A percentile compares a stretch with the other conserved stretches of the same genome.
Evolutionary conservation across 768 basidiomycete species (phyloP).

Genomic region (Macrolepiota dolichaula): DNA sequence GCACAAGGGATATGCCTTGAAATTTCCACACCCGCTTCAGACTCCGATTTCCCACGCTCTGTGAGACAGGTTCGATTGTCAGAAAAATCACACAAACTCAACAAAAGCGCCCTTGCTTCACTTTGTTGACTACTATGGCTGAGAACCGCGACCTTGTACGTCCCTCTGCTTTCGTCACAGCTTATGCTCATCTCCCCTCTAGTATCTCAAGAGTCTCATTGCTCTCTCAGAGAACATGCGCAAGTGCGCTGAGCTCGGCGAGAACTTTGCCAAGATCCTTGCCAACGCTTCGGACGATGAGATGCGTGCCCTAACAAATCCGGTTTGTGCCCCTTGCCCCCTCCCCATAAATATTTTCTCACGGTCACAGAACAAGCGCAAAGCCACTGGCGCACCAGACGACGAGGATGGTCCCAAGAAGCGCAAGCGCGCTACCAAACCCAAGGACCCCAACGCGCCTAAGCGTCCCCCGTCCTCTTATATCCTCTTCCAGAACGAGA

Average conservation of each 20-base stretch:
- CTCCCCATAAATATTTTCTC: background rate
- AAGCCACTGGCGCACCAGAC: constrained; percentile 34
- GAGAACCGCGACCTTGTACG: constrained; percentile 33
- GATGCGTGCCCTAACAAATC: background rate
- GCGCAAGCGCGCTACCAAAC: constrained; percentile 60
- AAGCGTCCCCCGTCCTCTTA: constrained; percentile 93
- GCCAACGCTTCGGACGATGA: constrained; percentile 18
- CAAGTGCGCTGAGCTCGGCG: constrained; percentile 56
- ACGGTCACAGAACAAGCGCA: constrained; percentile 48
- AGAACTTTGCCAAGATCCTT: constrained; percentile 53
- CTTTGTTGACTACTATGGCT: constrained; percentile 19
- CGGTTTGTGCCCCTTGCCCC: background rate
- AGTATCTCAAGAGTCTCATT: constrained; percentile 56
- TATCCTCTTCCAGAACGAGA: constrained; percentile 90
- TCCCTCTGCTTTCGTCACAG: constrained; percentile 2
- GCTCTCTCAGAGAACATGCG: constrained; percentile 63
- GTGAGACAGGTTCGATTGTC: constrained; percentile 27
- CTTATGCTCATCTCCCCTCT: constrained; percentile 15
- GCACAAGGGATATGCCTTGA: constrained; percentile 13
- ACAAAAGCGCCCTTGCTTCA: background rate
- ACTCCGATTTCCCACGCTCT: constrained; percentile 36
- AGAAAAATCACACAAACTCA: constrained; percentile 14
- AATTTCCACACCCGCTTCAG: constrained; percentile 28
- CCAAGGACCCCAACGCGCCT: constrained; percentile 90
- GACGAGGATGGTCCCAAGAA: constrained; percentile 45